Base-by-base conservation (phyloP, 768 basidiomycete genomes). In the Kwoniella sp. region DNA sequence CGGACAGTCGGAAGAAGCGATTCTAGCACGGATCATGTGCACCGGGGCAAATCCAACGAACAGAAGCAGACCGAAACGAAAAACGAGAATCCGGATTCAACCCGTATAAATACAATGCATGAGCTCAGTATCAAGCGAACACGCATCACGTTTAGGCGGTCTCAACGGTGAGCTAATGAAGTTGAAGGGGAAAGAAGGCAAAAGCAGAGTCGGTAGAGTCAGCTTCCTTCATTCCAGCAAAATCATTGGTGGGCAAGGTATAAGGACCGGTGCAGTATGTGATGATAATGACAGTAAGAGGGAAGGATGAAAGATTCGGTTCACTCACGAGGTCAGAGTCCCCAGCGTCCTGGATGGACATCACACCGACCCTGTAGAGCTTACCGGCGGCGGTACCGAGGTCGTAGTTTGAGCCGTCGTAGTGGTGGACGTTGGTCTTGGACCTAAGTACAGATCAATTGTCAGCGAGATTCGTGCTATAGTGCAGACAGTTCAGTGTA, bases 331-430 rank as follows among this genome's bases (percentile, higher is more conserved):
- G 85, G 82, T 98, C 95, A 68, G 91, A 93, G 84, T 98, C 96
- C 79, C 95, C 95, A 72, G 89, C 90, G 84, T 97, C 92, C 72
- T 87, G 85, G 82, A 99, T 87, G 71, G 93, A 93, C 93, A 98
- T 96, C 79, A 97, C 91, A 85, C 95, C 94, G 65, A 98, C 95
- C 72, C 94, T 92, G 91, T 97, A 99, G 72, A 98, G 88, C 84
- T 94, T 95, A 81, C 96, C 96, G 64, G 96, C 94, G 81, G 96
- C 96, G 55, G 96, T 99, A 63, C 96, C 96, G 69, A 99, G 89
- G 64, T 95, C 91, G 73, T 98, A 92, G 80, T 99, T 99, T 68
- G 93, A 93, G 69, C 96, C 96, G 69, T 88, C 85, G 82, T 96
- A 99, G 84, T 98, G 94, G 84, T 98, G 96, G 61, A 98, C 95